These are phyloP conservation scores for Tricholoma matsutake DNA, from an alignment of 768 basidiomycete species.

Conservation along the genomic window DNA sequence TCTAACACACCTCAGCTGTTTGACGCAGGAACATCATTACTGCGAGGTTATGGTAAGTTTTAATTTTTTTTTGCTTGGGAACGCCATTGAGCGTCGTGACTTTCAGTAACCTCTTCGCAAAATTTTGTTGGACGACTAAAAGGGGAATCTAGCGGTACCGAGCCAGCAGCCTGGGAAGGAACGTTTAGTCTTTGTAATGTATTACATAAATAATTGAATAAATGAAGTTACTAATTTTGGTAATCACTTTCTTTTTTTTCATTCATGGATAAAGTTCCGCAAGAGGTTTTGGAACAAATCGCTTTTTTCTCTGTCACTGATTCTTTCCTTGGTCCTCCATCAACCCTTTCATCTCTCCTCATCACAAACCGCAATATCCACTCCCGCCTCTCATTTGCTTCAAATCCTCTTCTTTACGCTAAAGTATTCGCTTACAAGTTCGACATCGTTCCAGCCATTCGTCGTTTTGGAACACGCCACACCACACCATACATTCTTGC, in stretches of 20 bases:
- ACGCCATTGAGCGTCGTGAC: constrained; percentile 6
- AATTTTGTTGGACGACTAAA: constrained; percentile 52
- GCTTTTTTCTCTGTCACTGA: constrained; percentile 61
- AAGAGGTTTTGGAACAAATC: constrained; percentile 78
- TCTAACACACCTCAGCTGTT: constrained; percentile 12
- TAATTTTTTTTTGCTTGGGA: neutral
- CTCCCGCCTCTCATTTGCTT: constrained; percentile 43
- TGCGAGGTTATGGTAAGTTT: constrained; percentile 48
- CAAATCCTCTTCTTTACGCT: constrained; percentile 71
- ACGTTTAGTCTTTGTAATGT: constrained; percentile 44
- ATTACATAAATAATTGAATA: too few species aligned
- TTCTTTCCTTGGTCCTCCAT: constrained; percentile 56
- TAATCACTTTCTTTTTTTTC: constrained; percentile 24
- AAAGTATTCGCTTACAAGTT: constrained; percentile 67
- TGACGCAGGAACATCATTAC: constrained; percentile 34
- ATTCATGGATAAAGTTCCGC: constrained; percentile 57
- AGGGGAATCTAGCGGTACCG: constrained; percentile 27
- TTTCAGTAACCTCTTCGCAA: constrained; percentile 43
- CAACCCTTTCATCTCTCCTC: constrained; percentile 55
- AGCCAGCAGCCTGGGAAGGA: constrained; percentile 45
- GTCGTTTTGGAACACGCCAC: constrained; percentile 44
- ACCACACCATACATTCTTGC: constrained; percentile 46
- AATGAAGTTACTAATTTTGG: too few species aligned
- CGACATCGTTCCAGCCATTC: constrained; percentile 49
- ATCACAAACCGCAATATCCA: constrained; percentile 46